A percentile compares a stretch with the other conserved stretches of the same genome.
Evolutionary conservation across 352 stramenopile species (phyloP).

Genomic region (Salisapilia sapeloensis): DNA sequence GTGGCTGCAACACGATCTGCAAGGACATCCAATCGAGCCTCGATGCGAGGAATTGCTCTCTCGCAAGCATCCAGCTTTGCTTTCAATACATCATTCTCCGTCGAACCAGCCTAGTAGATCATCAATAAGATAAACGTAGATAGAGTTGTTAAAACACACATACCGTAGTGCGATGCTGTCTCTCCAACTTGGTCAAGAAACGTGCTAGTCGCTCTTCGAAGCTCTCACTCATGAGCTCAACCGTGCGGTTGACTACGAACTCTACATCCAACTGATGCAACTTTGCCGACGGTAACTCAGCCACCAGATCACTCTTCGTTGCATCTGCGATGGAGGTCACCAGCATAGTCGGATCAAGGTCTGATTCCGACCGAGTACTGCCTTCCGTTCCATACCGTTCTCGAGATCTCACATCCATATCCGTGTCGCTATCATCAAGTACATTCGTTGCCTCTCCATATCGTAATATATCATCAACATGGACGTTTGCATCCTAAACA

Average conservation of each 20-base stretch:
- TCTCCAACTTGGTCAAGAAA: slow-evolving; percentile 35
- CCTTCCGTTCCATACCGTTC: no score
- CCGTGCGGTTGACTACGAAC: slow-evolving; percentile 43
- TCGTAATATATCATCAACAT: no score
- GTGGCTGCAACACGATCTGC: slow-evolving; percentile 27
- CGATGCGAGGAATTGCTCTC: slow-evolving; percentile 32
- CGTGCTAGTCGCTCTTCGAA: slow-evolving; percentile 39
- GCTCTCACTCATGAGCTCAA: slow-evolving; percentile 49
- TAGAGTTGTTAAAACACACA: background rate
- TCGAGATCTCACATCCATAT: no score
- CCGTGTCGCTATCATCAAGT: no score
- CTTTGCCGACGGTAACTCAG: no score
- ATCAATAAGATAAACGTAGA: background rate
- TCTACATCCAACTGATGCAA: slow-evolving; percentile 31
- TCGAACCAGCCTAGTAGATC: slow-evolving; percentile 11
- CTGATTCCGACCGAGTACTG: no score
- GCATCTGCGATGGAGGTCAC: no score
- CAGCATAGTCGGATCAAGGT: no score
- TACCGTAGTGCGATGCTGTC: slow-evolving; percentile 38
- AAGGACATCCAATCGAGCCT: slow-evolving; percentile 38
- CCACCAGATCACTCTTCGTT: no score
- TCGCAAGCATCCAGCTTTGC: slow-evolving; percentile 45
- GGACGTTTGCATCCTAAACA: no score
- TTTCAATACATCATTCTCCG: slow-evolving; percentile 25
- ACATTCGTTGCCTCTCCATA: no score